Conservation (phyloP, 306 rosid genomes). For the Corylus americana region DNA sequence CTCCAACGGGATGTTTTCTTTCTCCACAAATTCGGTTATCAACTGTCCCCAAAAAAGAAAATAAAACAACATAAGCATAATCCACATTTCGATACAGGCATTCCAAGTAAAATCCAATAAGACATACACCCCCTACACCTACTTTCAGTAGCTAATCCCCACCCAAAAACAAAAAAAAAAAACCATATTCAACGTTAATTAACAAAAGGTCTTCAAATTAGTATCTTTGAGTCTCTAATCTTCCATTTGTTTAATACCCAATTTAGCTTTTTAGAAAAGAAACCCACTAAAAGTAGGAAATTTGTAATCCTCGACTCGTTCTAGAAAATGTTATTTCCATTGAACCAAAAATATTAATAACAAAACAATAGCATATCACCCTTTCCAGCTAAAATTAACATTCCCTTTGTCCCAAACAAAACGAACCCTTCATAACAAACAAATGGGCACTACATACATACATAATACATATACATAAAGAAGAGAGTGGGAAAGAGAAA, state of each 20-base stretch:
- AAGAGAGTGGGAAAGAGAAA: background rate
- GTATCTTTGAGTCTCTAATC: background rate
- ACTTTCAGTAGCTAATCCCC: background rate
- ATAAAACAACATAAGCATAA: background rate
- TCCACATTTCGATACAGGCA: background rate
- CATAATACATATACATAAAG: background rate
- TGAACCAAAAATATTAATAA: no score
- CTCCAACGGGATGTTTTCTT: conserved; percentile 52
- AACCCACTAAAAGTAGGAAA: background rate
- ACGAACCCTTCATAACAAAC: background rate
- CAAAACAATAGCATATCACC: background rate
- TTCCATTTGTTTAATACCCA: background rate
- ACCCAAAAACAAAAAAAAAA: background rate
- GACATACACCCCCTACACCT: background rate
- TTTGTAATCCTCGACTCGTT: background rate
- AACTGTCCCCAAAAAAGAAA: conserved; percentile 35
- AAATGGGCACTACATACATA: background rate
- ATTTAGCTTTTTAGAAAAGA: background rate
- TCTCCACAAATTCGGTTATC: conserved; percentile 60
- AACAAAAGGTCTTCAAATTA: background rate
- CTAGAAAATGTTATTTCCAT: background rate
- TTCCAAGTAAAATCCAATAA: background rate
- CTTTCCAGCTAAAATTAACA: background rate
- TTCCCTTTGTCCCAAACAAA: background rate
- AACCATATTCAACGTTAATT: background rate